Evolutionary conservation across 495 filamentous ascomycete genomes (phyloP).

Genomic region (Hyaloscypha variabilis): DNA sequence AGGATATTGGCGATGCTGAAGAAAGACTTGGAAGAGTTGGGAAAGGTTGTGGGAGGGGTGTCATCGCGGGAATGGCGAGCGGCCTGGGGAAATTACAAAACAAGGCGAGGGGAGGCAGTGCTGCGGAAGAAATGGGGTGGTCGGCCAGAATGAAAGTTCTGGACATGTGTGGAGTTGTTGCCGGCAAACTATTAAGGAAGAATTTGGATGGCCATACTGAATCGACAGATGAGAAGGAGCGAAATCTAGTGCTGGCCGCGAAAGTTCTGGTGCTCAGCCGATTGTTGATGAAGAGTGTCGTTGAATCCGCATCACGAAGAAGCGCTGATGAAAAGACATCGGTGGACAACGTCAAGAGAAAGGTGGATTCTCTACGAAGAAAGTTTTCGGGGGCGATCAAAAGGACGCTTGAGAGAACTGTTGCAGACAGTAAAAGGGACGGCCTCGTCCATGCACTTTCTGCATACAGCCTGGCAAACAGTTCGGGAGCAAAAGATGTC

Average conservation of each 20-base stretch:
- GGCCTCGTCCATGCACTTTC: constrained; percentile 71
- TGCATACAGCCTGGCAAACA: constrained; percentile 83
- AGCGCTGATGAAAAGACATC: constrained; percentile 40
- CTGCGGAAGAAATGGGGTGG: constrained; percentile 24
- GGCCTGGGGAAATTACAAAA: constrained; percentile 64
- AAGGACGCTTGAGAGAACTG: constrained; percentile 58
- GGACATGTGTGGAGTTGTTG: constrained; percentile 40
- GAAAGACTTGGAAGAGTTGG: constrained; percentile 70
- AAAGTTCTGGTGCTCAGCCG: constrained; percentile 82
- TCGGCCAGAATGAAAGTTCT: constrained; percentile 45
- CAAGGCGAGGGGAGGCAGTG: constrained; percentile 44
- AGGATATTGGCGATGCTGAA: constrained; percentile 74
- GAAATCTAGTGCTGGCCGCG: constrained; percentile 65
- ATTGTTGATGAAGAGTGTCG: constrained; percentile 67
- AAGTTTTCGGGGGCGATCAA: constrained; percentile 69
- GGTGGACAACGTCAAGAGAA: constrained; percentile 63
- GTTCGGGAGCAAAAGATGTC: constrained; percentile 78
- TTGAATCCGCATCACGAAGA: constrained; percentile 47
- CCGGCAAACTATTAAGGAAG: constrained; percentile 37
- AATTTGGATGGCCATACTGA: background rate
- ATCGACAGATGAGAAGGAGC: constrained; percentile 47
- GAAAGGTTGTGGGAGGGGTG: constrained; percentile 71
- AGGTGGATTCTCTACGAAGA: constrained; percentile 59
- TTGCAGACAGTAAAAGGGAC: constrained; percentile 37
- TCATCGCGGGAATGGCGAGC: constrained; percentile 66